These are phyloP conservation scores for Quercus robur DNA, from an alignment of 306 rosid genomes.

Conservation along the genomic window DNA sequence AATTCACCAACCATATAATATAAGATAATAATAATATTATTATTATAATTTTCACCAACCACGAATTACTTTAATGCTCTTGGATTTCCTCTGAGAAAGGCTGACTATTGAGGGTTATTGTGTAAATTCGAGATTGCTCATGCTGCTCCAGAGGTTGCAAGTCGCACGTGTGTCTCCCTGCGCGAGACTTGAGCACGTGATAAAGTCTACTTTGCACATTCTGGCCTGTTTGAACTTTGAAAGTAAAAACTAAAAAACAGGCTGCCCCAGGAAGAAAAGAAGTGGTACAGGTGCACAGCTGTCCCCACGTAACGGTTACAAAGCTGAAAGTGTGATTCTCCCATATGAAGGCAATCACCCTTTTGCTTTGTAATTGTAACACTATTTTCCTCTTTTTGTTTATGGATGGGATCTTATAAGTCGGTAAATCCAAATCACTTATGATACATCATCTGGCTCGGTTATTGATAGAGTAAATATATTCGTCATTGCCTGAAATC, in stretches of 20 bases:
- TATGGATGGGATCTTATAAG: no score
- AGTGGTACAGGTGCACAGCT: slow-evolving; percentile 17
- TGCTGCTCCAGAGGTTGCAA: slow-evolving; percentile 55
- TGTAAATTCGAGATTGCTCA: slow-evolving; percentile 2
- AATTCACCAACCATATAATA: slow-evolving; percentile 7
- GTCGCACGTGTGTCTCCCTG: slow-evolving; percentile 54
- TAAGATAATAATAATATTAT: not conserved
- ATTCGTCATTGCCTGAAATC: no score
- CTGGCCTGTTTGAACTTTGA: not conserved
- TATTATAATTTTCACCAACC: no score
- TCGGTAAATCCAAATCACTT: no score
- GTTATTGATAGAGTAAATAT: no score
- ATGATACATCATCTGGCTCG: no score
- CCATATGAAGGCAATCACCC: not conserved
- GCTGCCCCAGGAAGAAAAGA: not conserved
- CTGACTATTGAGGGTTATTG: not conserved
- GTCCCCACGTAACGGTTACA: slow-evolving; percentile 32
- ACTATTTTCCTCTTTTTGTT: no score
- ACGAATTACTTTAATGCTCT: not conserved
- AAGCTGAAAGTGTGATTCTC: slow-evolving; percentile 26
- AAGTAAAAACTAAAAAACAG: not conserved
- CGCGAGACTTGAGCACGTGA: slow-evolving; percentile 41
- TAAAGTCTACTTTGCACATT: slow-evolving; percentile 27
- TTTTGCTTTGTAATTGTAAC: not conserved
- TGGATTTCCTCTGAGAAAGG: not conserved